phyloP scores from a whole-genome alignment of 352 stramenopile species.

The Phytopythium boreale region DNA sequence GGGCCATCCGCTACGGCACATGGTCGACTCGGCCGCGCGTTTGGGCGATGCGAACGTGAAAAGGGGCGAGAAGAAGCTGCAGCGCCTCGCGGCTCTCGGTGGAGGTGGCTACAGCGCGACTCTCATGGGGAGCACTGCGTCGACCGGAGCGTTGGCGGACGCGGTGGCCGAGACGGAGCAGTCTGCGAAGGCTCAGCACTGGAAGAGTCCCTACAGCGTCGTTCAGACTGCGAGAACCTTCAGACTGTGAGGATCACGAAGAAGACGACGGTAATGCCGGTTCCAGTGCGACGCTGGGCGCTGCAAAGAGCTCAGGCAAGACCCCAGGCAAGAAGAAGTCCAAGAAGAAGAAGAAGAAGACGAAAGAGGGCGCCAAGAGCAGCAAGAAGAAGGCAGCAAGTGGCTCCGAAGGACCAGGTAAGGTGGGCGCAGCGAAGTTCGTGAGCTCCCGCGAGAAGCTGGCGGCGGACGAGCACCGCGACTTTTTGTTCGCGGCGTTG shows the following conservation, averaged over 20 bases:
- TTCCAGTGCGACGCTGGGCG: not conserved
- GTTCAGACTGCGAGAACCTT: conserved; percentile 32
- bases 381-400: not conserved
- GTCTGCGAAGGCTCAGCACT: conserved; percentile 14
- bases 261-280: not conserved
- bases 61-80: conserved; percentile 25
- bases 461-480: conserved; percentile 51
- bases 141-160: conserved; percentile 37
- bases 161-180: conserved; percentile 38
- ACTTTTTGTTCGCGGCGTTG: conserved; percentile 58
- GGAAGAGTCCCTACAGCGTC: conserved; percentile 58
- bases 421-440: conserved; percentile 17
- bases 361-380: conserved; percentile 2
- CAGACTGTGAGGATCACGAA: not conserved
- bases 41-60: conserved; percentile 31
- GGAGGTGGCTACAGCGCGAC: conserved; percentile 12
- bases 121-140: conserved; percentile 31
- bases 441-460: conserved; percentile 49
- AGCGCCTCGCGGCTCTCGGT: conserved; percentile 36
- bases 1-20: conserved; percentile 64
- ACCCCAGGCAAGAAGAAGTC: conserved; percentile 16
- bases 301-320: conserved; percentile 12
- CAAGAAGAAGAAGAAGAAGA: conserved; percentile 13
- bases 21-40: conserved; percentile 56
- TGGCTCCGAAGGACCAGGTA: not conserved